A percentile compares a stretch with the other conserved stretches of the same genome.
Evolutionary conservation across 83 land plant genomes (phyloP).

Genomic region (Picea mariana): DNA sequence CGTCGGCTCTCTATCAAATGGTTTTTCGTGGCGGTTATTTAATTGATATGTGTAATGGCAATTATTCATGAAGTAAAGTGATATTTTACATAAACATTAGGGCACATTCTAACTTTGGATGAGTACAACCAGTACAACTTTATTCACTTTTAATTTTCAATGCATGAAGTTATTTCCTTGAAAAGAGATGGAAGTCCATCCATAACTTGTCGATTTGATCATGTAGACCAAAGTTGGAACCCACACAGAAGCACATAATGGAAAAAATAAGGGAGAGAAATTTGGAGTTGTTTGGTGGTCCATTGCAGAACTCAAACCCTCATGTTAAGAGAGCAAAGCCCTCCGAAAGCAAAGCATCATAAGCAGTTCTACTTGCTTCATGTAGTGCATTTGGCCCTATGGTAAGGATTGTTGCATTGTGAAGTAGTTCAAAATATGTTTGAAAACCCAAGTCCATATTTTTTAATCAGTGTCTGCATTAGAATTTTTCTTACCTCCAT

Average conservation of each 20-base stretch:
- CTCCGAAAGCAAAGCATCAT: background rate
- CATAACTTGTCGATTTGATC: background rate
- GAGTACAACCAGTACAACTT: background rate
- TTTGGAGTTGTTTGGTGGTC: slow-evolving; percentile 32
- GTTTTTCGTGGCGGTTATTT: no score
- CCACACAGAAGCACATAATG: slow-evolving; percentile 38
- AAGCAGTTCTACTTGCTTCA: slow-evolving; percentile 55
- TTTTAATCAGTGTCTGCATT: slow-evolving; percentile 8
- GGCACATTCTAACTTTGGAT: background rate
- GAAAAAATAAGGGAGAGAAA: slow-evolving; percentile 49
- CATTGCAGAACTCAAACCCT: background rate
- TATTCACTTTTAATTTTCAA: background rate
- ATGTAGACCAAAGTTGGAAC: slow-evolving; percentile 59
- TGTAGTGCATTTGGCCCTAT: slow-evolving; percentile 75
- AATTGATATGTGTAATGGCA: no score
- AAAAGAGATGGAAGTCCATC: background rate
- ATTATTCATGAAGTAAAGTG: no score
- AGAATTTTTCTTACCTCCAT: slow-evolving; percentile 4
- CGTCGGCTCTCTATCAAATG: no score
- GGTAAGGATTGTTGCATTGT: slow-evolving; percentile 30
- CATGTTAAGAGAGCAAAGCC: background rate
- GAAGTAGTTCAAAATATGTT: background rate
- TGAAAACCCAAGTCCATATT: background rate
- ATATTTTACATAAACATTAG: background rate
- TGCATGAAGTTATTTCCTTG: background rate